Percentiles rank a stretch among this genome's conserved stretches.
These are phyloP conservation scores for Vachellia collinsii DNA, from an alignment of 306 rosid genomes.

Conservation along the genomic window DNA sequence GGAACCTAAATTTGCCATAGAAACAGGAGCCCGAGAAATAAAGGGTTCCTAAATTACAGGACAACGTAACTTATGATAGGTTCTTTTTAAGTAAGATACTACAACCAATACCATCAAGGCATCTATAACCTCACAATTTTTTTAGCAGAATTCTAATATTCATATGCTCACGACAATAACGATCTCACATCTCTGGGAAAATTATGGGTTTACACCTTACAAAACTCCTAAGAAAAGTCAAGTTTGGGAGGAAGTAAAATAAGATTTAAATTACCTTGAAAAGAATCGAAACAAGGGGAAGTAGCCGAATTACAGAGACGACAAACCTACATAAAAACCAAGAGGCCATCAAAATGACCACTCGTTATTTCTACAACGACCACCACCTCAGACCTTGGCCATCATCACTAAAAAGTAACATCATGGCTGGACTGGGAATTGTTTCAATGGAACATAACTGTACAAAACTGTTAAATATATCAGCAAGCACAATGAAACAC, in stretches of 20 bases:
- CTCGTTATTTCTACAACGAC: conserved; percentile 28
- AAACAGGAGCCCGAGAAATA: not conserved
- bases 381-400: conserved; percentile 34
- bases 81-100: not conserved
- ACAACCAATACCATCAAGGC: not conserved
- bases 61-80: not conserved
- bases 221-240: not conserved
- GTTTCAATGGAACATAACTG: conserved; percentile 34
- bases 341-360: conserved; percentile 29
- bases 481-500: conserved; percentile 86
- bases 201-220: not conserved
- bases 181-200: not conserved
- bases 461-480: conserved; percentile 45
- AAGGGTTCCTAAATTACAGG: not conserved
- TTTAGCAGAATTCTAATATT: not conserved
- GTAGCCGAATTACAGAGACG: conserved; percentile 19
- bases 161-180: not conserved
- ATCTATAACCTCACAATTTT: not conserved
- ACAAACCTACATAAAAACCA: conserved; percentile 19
- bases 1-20: not conserved
- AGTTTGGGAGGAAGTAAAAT: not conserved
- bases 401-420: conserved; percentile 18
- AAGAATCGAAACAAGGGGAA: conserved; percentile 27
- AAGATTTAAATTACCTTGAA: conserved; percentile 26
- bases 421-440: conserved; percentile 33